Evolutionary conservation across 352 stramenopile species (phyloP).

Genomic region (Phytophthora sp.): DNA sequence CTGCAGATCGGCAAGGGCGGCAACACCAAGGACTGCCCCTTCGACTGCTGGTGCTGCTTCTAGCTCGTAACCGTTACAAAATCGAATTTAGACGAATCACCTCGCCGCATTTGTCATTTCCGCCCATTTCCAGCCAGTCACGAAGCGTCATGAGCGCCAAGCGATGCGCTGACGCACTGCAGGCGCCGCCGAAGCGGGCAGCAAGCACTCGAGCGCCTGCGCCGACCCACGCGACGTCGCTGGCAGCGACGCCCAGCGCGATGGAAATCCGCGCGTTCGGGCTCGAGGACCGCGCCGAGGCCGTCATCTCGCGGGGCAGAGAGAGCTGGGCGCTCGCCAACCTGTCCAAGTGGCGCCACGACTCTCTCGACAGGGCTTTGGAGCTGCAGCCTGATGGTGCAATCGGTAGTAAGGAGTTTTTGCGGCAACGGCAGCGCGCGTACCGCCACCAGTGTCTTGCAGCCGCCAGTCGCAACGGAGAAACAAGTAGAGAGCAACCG

Average conservation of each 20-base stretch:
- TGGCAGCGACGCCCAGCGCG: constrained; percentile 21
- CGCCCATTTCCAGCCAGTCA: constrained; percentile 15
- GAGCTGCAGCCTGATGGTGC: constrained; percentile 2
- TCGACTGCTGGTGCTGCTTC: constrained; percentile 93
- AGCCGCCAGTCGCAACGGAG: not conserved
- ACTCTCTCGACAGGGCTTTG: constrained; percentile 37
- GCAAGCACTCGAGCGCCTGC: not conserved
- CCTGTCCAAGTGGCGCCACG: constrained; percentile 69
- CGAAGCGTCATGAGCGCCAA: constrained; percentile 14
- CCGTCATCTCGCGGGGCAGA: constrained; percentile 60
- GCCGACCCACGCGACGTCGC: constrained; percentile 9
- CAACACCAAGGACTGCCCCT: constrained; percentile 86
- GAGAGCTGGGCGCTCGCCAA: constrained; percentile 63
- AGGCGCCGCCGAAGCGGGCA: not conserved
- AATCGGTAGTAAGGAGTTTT: constrained; percentile 46
- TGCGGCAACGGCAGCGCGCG: constrained; percentile 70
- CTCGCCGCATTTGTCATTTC: constrained; percentile 1
- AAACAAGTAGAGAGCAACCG: constrained; percentile 19
- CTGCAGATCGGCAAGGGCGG: constrained; percentile 86
- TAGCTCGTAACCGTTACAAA: constrained; percentile 30
- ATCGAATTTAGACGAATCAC: constrained; percentile 19
- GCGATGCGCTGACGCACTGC: constrained; percentile 7
- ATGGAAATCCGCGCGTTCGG: constrained; percentile 74
- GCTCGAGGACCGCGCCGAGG: constrained; percentile 78
- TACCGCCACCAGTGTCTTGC: constrained; percentile 73